Evolutionary conservation across 169 alveolate genomes (phyloP).

Genomic region (Plasmodium relictum): DNA sequence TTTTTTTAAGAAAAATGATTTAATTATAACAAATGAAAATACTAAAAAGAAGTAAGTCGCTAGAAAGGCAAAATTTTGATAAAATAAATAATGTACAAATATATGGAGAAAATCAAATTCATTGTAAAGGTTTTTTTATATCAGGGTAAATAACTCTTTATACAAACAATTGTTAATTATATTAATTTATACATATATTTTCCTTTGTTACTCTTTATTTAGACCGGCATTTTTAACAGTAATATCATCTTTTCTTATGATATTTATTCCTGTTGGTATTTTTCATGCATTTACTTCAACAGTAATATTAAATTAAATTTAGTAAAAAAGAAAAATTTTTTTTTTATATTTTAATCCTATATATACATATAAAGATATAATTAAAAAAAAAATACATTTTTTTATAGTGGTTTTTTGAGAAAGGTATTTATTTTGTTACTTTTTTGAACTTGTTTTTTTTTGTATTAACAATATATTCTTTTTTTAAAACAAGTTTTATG

Average conservation of each 20-base stretch:
- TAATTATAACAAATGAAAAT: slow-evolving; percentile 67
- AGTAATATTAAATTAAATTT: slow-evolving; percentile 21
- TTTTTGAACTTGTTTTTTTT: slow-evolving; percentile 48
- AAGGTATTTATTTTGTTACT: slow-evolving; percentile 53
- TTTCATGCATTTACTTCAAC: slow-evolving; percentile 77
- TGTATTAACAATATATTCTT: slow-evolving; percentile 53
- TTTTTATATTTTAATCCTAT: background rate
- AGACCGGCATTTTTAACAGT: slow-evolving; percentile 74
- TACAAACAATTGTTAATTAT: background rate
- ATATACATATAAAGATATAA: slow-evolving; percentile 3
- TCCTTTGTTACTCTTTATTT: background rate
- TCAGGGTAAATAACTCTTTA: slow-evolving; percentile 44
- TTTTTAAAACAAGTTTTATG: slow-evolving; percentile 76
- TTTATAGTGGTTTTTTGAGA: slow-evolving; percentile 70
- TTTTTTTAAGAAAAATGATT: slow-evolving; percentile 52
- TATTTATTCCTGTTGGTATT: slow-evolving; percentile 63
- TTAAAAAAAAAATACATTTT: background rate
- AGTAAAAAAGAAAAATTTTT: background rate
- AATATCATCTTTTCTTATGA: slow-evolving; percentile 71
- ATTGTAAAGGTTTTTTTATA: slow-evolving; percentile 65
- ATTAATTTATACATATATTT: background rate
- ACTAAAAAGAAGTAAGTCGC: slow-evolving; percentile 57
- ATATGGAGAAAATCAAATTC: slow-evolving; percentile 75
- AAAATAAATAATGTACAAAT: slow-evolving; percentile 66
- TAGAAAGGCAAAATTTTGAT: slow-evolving; percentile 69